Evolutionary conservation across 1,139 yeast genomes (phyloP).

Genomic region (Torulaspora pretoriensis): DNA sequence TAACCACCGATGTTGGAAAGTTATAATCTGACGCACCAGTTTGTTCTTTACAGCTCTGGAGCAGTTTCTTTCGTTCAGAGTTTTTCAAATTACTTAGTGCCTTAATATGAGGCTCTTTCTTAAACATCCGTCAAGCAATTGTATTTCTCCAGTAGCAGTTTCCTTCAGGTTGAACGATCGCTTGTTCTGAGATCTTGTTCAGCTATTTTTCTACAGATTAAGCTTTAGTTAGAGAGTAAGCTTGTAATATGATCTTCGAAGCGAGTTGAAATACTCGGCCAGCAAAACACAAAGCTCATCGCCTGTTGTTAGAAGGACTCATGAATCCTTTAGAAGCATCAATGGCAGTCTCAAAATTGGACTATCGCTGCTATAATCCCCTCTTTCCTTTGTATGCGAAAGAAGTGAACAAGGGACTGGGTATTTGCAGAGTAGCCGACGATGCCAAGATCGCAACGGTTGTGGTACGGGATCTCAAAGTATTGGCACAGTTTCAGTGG

Average conservation of each 20-base stretch:
- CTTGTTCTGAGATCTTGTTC: no score
- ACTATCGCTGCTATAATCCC: conserved; percentile 14
- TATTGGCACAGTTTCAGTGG: conserved; percentile 25
- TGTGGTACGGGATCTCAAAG: conserved; percentile 22
- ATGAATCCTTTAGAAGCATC: not conserved
- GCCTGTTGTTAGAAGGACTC: not conserved
- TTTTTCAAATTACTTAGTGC: conserved; percentile 76
- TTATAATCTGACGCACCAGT: conserved; percentile 46
- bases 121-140: conserved; percentile 46
- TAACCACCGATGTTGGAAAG: conserved; percentile 57
- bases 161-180: no score
- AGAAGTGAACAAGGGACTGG: conserved; percentile 16
- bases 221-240: no score
- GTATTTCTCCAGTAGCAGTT: not conserved
- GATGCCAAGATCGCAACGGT: conserved; percentile 21
- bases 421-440: conserved; percentile 19
- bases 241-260: not conserved
- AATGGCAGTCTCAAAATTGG: not conserved
- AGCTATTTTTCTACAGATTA: no score
- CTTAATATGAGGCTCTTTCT: conserved; percentile 62
- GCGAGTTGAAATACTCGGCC: not conserved
- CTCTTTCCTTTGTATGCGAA: conserved; percentile 14
- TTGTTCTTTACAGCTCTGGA: conserved; percentile 43
- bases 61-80: conserved; percentile 68
- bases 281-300: not conserved